Conservation (phyloP, 305 asterid species). For the Rubia peregrina region DNA sequence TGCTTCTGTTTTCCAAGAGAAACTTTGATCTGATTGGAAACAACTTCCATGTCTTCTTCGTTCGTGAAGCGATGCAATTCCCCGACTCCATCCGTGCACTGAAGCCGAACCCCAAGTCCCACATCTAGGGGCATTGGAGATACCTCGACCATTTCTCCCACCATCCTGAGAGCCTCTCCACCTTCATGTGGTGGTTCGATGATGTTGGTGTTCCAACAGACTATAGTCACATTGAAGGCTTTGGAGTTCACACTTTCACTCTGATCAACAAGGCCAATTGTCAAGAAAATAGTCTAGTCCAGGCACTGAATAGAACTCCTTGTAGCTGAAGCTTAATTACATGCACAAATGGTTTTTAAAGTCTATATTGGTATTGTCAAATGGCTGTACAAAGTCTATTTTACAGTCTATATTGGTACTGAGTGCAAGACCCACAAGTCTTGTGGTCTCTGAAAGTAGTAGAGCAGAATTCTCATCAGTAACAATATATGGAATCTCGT, state of each 20-base stretch:
- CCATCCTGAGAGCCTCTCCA: slow-evolving; percentile 80
- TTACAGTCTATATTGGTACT: too few relatives aligned
- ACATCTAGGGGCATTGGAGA: slow-evolving; percentile 92
- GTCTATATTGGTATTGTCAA: too few relatives aligned
- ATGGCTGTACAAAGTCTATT: too few relatives aligned
- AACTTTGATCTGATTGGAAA: slow-evolving; percentile 93
- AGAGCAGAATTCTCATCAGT: slow-evolving; percentile 6
- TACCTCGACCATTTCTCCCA: slow-evolving; percentile 82
- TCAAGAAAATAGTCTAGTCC: too few relatives aligned
- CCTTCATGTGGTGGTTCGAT: slow-evolving; percentile 75
- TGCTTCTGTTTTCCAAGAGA: slow-evolving; percentile 36
- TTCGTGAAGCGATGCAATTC: slow-evolving; percentile 87
- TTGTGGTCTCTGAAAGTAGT: slow-evolving; percentile 77
- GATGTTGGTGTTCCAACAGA: slow-evolving; percentile 88
- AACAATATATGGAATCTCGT: background rate
- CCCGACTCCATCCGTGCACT: slow-evolving; percentile 82
- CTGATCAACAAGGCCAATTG: slow-evolving; percentile 51
- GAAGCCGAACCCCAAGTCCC: slow-evolving; percentile 91
- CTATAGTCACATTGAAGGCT: slow-evolving; percentile 94
- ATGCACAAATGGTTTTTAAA: too few relatives aligned
- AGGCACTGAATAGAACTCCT: too few relatives aligned
- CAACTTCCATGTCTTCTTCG: slow-evolving; percentile 83
- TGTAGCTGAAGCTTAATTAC: too few relatives aligned
- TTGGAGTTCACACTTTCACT: slow-evolving; percentile 75
- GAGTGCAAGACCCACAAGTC: too few relatives aligned